Evolutionary conservation across 1,284 basidiomycete species (phyloP), one percentile per base, ranked within the genome.

Genomic region (Cutaneotrichosporon cavernicola): DNA sequence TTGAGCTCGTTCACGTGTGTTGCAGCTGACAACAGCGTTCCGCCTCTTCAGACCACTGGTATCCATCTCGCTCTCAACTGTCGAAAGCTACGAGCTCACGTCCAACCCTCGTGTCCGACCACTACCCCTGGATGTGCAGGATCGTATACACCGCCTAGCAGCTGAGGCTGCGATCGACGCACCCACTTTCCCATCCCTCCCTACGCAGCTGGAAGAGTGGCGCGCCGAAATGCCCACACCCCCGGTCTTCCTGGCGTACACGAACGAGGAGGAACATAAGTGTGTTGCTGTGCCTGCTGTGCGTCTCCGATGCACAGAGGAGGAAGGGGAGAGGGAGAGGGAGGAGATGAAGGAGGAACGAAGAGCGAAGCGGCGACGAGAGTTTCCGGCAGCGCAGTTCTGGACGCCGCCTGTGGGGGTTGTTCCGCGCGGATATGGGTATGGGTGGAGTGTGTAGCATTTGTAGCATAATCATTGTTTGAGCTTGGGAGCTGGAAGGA

Each of bases 31-130:
- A 36, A 1, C 62, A 74, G 73, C 60, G 0, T 78, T 78, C 56
- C 63, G 69, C 30, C 68, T 78, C 22, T 78, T 74, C 67, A 72
- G 73, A 14, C 63, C 70, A 5, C 58, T 73, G 7, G 40, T 56
- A 34, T 58, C 66, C n/a, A 58, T 75, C n/a, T 62, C 63, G 14
- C 61, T 70, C 8, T 57, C 56, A 13, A 52, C 62, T 3, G 47
- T 18, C 2, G 76, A 74, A 46, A 59, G 58, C 11, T 76, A 73
- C 60, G 52, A 61, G 13, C 22, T 70, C 21, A 49, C 67, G 5
- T 13, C 36, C 7, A 65, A 65, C 56, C 66, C 66, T 38, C 66
- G 66, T 11, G 49, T 63, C 6, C 16, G 13, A 1, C 62, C 64
- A 0, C 64, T 68, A 0, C 36, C 61, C 0, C 4, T 4, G 1